phyloP scores from a whole-genome alignment of 805 yeast genomes.

The Metschnikowia lunata region DNA sequence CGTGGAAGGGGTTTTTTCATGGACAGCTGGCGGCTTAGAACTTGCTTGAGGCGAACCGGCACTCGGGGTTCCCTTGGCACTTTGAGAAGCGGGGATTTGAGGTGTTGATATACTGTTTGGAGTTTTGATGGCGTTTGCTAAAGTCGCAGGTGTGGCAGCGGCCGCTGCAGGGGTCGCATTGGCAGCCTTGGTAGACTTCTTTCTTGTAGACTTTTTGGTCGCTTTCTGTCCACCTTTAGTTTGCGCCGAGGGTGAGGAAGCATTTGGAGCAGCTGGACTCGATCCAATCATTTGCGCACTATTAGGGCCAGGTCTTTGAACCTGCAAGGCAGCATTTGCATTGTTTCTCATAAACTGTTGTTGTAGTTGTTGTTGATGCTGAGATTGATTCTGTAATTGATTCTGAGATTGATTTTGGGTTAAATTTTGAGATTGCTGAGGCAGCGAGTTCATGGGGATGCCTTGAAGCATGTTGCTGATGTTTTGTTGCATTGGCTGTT shows the following conservation, averaged over 20 bases:
- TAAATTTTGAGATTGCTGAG: conserved; percentile 4
- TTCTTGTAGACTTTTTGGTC: conserved; percentile 3
- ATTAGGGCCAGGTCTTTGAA: conserved; percentile 7
- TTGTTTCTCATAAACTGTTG: conserved; percentile 10
- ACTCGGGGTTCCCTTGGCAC: conserved; percentile 40
- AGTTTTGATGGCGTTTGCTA: conserved; percentile 39
- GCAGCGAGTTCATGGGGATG: background rate
- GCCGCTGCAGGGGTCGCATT: conserved; percentile 34
- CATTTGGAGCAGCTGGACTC: conserved; percentile 13
- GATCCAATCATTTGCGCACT: conserved; percentile 7
- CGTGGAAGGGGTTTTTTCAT: conserved; percentile 10
- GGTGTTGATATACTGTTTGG: conserved; percentile 44
- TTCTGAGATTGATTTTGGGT: conserved; percentile 1
- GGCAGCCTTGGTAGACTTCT: conserved; percentile 20
- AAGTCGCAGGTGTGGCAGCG: conserved; percentile 36
- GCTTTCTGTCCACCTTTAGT: conserved; percentile 21
- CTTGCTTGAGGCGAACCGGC: conserved; percentile 30
- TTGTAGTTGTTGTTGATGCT: conserved; percentile 6
- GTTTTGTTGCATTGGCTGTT: conserved; percentile 11
- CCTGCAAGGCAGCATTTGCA: conserved; percentile 4
- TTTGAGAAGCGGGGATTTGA: conserved; percentile 31
- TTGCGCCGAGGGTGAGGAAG: conserved; percentile 8
- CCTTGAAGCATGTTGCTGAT: conserved; percentile 4
- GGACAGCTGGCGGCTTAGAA: background rate
- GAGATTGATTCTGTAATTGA: background rate